A percentile compares a stretch with the other conserved stretches of the same genome.
phyloP scores from a whole-genome alignment of 495 filamentous ascomycete species.

The Aspergillus incahuasiensis region DNA sequence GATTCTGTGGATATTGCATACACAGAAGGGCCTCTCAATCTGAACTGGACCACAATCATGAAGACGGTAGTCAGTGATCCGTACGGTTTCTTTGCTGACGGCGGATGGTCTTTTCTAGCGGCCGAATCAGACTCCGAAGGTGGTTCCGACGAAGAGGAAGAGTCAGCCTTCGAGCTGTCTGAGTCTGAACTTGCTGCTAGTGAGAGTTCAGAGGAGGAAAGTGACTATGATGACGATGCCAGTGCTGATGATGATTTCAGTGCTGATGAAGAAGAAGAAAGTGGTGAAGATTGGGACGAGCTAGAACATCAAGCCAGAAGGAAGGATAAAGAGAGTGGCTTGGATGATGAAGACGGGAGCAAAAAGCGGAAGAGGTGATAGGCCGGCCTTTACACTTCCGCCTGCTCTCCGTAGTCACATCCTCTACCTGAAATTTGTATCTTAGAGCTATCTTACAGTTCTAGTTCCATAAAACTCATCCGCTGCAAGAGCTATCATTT shows the following conservation, averaged over 20 bases:
- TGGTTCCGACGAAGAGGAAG: slow-evolving; percentile 74
- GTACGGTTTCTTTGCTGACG: slow-evolving; percentile 90
- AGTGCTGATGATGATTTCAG: slow-evolving; percentile 73
- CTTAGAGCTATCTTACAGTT: background rate
- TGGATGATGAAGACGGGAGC: slow-evolving; percentile 65
- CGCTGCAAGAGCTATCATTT: no score
- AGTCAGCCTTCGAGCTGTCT: slow-evolving; percentile 83
- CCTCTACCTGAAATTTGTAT: slow-evolving; percentile 6
- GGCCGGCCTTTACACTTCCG: background rate
- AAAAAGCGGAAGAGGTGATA: slow-evolving; percentile 53
- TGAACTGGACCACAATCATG: slow-evolving; percentile 99
- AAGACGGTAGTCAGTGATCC: slow-evolving; percentile 94
- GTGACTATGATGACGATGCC: slow-evolving; percentile 88
- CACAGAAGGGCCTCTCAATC: slow-evolving; percentile 91
- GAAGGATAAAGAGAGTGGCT: slow-evolving; percentile 70
- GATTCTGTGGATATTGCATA: slow-evolving; percentile 91
- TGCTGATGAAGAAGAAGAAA: slow-evolving; percentile 61
- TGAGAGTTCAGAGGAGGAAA: slow-evolving; percentile 81
- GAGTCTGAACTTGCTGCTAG: slow-evolving; percentile 79
- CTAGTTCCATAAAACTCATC: background rate
- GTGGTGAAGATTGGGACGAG: slow-evolving; percentile 90
- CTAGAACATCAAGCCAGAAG: slow-evolving; percentile 84
- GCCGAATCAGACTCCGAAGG: slow-evolving; percentile 86
- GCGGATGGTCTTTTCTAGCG: slow-evolving; percentile 90
- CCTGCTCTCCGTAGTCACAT: background rate